Evolutionary conservation across 345 rosid genomes (phyloP).

Genomic region (Bruguiera gymnorhiza): DNA sequence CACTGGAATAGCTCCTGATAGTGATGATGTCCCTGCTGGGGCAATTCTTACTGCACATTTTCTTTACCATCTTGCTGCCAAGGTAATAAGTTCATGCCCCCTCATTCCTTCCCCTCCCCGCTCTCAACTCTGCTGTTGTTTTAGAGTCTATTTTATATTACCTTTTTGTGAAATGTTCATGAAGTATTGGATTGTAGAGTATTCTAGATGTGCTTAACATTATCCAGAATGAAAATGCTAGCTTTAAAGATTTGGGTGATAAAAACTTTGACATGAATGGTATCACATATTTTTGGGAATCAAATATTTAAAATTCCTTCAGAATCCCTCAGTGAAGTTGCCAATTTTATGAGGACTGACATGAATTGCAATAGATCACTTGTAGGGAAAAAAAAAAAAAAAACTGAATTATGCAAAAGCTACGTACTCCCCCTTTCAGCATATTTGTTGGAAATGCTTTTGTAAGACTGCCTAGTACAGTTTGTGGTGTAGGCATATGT

Average conservation of each 20-base stretch:
- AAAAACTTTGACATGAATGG: too few species aligned
- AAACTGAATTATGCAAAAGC: neutral
- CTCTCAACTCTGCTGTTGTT: neutral
- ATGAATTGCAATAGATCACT: neutral
- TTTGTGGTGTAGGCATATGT: neutral
- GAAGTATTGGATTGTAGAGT: too few species aligned
- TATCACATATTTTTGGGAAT: too few species aligned
- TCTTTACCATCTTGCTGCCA: constrained; percentile 83
- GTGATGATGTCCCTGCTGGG: constrained; percentile 81
- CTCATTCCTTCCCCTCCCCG: neutral
- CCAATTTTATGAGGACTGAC: neutral
- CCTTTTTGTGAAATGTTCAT: too few species aligned
- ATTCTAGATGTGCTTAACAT: too few species aligned
- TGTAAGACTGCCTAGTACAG: neutral
- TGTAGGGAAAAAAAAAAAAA: neutral
- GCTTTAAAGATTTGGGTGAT: too few species aligned
- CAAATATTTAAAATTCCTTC: neutral
- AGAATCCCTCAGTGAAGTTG: neutral
- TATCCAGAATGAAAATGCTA: too few species aligned
- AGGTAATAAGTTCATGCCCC: constrained; percentile 39
- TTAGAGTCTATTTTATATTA: neutral
- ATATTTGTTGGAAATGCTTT: neutral
- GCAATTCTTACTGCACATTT: constrained; percentile 87
- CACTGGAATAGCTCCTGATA: constrained; percentile 54
- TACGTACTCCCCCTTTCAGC: neutral